A percentile compares a stretch with the other conserved stretches of the same genome.
These are phyloP conservation scores for Coemansia sp. DNA, from an alignment of 192 early-diverging fungal genomes.

Conservation along the genomic window DNA sequence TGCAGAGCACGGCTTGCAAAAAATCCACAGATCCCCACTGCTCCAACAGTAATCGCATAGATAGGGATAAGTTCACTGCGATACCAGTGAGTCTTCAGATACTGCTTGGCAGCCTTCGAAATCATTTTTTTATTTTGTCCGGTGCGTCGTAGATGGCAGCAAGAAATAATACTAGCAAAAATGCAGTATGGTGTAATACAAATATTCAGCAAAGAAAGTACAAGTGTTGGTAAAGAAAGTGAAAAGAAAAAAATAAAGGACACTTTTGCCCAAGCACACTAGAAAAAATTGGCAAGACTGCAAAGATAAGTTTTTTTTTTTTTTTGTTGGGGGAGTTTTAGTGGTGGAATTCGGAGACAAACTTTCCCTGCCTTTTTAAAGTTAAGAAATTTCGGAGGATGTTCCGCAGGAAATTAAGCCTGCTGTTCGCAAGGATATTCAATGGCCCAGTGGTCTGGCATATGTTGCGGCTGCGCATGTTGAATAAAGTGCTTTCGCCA, in stretches of 20 bases:
- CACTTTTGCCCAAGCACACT: neutral
- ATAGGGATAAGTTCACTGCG: constrained; percentile 55
- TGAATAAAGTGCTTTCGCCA: constrained; percentile 53
- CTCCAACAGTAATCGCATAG: constrained; percentile 40
- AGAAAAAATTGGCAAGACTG: neutral
- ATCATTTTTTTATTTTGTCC: constrained; percentile 29
- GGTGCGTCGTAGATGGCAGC: constrained; percentile 7
- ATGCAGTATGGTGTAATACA: constrained; percentile 16
- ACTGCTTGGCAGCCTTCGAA: constrained; percentile 44
- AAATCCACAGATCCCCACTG: constrained; percentile 41
- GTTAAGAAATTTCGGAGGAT: neutral
- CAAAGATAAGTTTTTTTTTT: neutral
- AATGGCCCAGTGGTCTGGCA: constrained; percentile 48
- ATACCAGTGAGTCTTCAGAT: constrained; percentile 56
- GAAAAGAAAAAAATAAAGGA: constrained; percentile 11
- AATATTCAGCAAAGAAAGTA: constrained; percentile 14
- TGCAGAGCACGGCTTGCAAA: constrained; percentile 38
- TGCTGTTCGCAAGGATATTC: constrained; percentile 12
- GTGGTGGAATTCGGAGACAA: neutral
- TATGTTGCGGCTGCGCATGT: constrained; percentile 19
- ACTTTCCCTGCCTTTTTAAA: neutral
- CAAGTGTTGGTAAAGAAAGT: constrained; percentile 2
- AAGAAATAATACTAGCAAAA: constrained; percentile 12
- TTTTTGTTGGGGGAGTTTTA: neutral
- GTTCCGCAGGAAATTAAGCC: neutral